Evolutionary conservation across 192 early-diverging fungal genomes (phyloP).

Genomic region (Mortierella alpina): DNA sequence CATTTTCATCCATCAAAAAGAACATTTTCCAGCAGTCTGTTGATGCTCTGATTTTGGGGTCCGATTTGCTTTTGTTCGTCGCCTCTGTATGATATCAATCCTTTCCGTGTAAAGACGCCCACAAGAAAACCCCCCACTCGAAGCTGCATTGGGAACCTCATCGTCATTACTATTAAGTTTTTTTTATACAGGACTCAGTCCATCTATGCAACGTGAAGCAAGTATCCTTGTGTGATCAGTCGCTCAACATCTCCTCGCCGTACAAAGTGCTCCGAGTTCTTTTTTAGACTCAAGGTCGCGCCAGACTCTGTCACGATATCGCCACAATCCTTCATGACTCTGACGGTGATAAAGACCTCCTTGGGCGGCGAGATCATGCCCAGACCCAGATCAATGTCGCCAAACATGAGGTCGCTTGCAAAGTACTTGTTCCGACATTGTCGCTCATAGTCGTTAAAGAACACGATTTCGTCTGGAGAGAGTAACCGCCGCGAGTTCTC

Average conservation of each 20-base stretch:
- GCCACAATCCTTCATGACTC: conserved; percentile 89
- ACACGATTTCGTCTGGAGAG: conserved; percentile 69
- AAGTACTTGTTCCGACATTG: conserved; percentile 71
- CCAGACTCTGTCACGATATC: conserved; percentile 92
- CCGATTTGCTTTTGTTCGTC: not conserved
- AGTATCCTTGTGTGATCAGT: conserved; percentile 85
- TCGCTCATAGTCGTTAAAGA: conserved; percentile 70
- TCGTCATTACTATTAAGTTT: not conserved
- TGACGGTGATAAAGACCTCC: conserved; percentile 92
- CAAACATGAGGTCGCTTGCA: conserved; percentile 59
- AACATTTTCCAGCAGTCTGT: not conserved
- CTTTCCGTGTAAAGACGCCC: too few species aligned
- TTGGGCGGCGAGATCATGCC: conserved; percentile 85
- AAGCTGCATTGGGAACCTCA: not conserved
- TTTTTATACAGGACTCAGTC: not conserved
- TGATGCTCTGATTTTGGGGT: not conserved
- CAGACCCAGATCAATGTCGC: conserved; percentile 79
- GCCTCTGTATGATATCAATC: not conserved
- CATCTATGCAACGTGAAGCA: conserved; percentile 73
- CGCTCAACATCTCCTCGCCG: conserved; percentile 89
- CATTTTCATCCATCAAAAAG: not conserved
- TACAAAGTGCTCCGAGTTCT: conserved; percentile 88
- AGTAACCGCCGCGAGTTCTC: conserved; percentile 27
- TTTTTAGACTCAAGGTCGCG: conserved; percentile 72
- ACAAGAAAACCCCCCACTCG: not conserved